Percentiles rank a stretch among this genome's conserved stretches.
Evolutionary conservation across 257 asterid genomes (phyloP).

Genomic region (Salvia splendens): DNA sequence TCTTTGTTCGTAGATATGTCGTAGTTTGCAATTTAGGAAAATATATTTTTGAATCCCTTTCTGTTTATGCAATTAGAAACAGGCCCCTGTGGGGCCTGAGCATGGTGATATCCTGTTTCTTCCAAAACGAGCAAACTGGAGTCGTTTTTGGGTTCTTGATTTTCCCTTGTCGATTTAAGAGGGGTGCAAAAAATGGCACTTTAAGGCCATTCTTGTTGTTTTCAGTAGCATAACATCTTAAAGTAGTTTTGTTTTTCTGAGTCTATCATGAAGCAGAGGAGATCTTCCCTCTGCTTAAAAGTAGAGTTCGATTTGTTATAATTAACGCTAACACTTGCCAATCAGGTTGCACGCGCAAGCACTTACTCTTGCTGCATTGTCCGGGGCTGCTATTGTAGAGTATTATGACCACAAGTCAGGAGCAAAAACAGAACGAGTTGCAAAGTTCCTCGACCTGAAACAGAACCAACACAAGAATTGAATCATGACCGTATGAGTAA

Average conservation of each 20-base stretch:
- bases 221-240: not conserved
- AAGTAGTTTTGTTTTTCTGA: not conserved
- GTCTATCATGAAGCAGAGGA: not conserved
- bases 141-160: not conserved
- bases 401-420: conserved; percentile 83
- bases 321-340: conserved; percentile 7
- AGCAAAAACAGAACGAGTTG: conserved; percentile 75
- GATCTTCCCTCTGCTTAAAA: conserved; percentile 1
- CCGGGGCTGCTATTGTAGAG: conserved; percentile 83
- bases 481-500: not conserved
- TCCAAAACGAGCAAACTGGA: not conserved
- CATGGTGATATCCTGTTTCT: not conserved
- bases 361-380: conserved; percentile 83
- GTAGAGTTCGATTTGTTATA: conserved; percentile 5
- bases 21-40: not conserved
- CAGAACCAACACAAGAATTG: conserved; percentile 44
- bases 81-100: not conserved
- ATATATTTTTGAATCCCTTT: not conserved
- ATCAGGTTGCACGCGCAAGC: conserved; percentile 96
- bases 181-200: not conserved
- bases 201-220: not conserved
- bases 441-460: conserved; percentile 65
- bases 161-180: not conserved
- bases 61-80: not conserved
- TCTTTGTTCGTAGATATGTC: not conserved